Percentiles rank a stretch among this genome's conserved stretches.
These are phyloP conservation scores for Gymnopilus junonius DNA, from an alignment of 768 basidiomycete genomes.

Conservation along the genomic window DNA sequence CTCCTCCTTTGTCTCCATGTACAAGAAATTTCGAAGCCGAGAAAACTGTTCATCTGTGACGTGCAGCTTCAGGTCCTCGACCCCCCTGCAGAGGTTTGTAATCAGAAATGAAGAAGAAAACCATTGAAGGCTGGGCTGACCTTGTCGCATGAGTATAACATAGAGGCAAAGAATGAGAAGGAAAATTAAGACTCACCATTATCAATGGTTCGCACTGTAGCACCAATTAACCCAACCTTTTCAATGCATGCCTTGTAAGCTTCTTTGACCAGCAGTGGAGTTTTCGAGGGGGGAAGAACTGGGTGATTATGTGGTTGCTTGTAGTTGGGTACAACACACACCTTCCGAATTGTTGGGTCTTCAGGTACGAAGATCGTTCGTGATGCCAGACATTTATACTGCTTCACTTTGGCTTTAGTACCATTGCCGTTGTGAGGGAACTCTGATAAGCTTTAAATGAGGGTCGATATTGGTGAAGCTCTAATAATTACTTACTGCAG, in stretches of 20 bases:
- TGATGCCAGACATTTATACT: background rate
- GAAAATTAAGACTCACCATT: slow-evolving; percentile 16
- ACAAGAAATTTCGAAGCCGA: slow-evolving; percentile 17
- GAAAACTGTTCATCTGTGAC: slow-evolving; percentile 12
- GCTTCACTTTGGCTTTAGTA: background rate
- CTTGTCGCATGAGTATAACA: slow-evolving; percentile 17
- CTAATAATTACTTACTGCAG: slow-evolving; percentile 7
- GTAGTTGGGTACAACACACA: slow-evolving; percentile 4
- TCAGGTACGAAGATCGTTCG: slow-evolving; percentile 13
- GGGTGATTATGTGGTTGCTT: slow-evolving; percentile 23
- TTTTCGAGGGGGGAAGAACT: slow-evolving; percentile 18
- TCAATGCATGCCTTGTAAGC: slow-evolving; percentile 5
- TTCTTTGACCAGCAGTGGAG: background rate
- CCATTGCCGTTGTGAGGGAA: slow-evolving; percentile 2
- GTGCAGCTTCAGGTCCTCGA: slow-evolving; percentile 6
- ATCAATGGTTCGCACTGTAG: slow-evolving; percentile 18
- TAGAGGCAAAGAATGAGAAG: background rate
- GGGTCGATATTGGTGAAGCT: no score
- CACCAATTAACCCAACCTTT: slow-evolving; percentile 9
- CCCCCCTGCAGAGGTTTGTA: slow-evolving; percentile 5
- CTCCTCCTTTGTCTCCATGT: slow-evolving; percentile 15
- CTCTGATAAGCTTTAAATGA: no score
- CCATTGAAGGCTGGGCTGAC: background rate
- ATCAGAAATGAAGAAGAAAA: background rate
- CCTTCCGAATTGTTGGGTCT: slow-evolving; percentile 11